These are phyloP conservation scores for Royoungia palumana DNA, from an alignment of 768 basidiomycete genomes.

Conservation along the genomic window DNA sequence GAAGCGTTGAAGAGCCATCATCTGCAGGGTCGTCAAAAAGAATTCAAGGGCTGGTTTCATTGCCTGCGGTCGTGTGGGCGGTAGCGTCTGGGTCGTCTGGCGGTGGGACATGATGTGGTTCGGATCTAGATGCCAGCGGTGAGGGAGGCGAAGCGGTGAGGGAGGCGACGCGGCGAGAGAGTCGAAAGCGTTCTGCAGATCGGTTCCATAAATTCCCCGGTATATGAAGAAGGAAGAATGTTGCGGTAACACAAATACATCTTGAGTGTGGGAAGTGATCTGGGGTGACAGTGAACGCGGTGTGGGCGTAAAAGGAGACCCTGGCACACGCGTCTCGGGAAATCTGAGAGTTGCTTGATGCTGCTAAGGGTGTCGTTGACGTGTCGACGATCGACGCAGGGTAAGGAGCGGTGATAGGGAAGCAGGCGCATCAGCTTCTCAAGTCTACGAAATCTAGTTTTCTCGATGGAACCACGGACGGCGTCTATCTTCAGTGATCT, in stretches of 20 bases:
- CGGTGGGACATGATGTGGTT: constrained; percentile 9
- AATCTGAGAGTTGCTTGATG: constrained; percentile 7
- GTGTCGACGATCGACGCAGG: constrained; percentile 26
- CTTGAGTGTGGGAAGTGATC: constrained; percentile 9
- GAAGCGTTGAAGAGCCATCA: constrained; percentile 15
- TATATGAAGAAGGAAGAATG: constrained; percentile 14
- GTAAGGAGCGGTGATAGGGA: constrained; percentile 36
- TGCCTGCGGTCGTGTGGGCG: constrained; percentile 1
- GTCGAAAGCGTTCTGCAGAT: constrained; percentile 15
- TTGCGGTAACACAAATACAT: not conserved
- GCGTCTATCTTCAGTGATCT: constrained; percentile 43
- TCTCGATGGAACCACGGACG: constrained; percentile 57
- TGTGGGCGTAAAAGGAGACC: constrained; percentile 10
- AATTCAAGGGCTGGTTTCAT: constrained; percentile 2
- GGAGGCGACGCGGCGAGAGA: constrained; percentile 1
- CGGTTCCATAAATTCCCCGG: constrained; percentile 1
- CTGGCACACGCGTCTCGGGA: constrained; percentile 15
- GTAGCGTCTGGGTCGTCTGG: constrained; percentile 6
- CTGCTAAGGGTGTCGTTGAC: constrained; percentile 25
- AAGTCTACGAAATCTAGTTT: constrained; percentile 54
- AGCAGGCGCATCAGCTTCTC: constrained; percentile 40
- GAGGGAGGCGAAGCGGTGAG: too few species aligned
- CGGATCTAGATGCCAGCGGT: constrained; percentile 15
- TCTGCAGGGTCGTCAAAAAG: constrained; percentile 14
- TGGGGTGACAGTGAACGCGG: constrained; percentile 3